Base-by-base conservation (phyloP, 257 asterid genomes). In the Capsicum chinense region DNA sequence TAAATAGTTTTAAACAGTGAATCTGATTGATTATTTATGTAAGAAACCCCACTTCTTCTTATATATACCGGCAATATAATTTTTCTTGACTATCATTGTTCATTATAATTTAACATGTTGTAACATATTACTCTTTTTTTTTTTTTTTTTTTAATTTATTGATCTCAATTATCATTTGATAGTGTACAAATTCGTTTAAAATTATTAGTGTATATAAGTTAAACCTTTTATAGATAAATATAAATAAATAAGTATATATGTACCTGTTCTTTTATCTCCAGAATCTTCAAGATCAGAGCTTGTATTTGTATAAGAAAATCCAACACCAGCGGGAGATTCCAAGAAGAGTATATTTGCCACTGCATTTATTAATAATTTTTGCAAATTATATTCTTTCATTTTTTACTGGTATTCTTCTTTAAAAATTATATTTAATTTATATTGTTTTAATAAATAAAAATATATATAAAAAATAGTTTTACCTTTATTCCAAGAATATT, bases 321-420 rank as follows among this genome's bases (percentile, higher is more conserved):
- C 99, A 59, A 93, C 98, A 7, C 99, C 98, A 79, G 97, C 97
- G 3, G 98, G 99, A 6, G 99, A 94, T 82, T 95, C 99, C 56
- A 95, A 91, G 68, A 95, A 95, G 16, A 94, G 90, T 80, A 95
- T 44, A 84, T 95, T 95, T 83, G 95, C 98, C 86, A 74, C 98
- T 94, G 88, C 71, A 87, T 79, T 68, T 44, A 42, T 10, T 35
- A 60, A 21, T 69, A 68, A 17, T n/a, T 54, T 81, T 81, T 68
- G 2, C 0, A 8, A 8, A 11, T 71, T n/a, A 0, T 9, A 1
- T 26, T 9, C 7, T 19, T 19, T 39, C 5, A 39, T 39, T 39
- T 39, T 39, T 39, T 26, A 26, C 1, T 26, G 33, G 2, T 26
- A 26, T 39, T 39, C 3, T 63, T 47, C 2, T 10, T 5, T 0